Evolutionary conservation across 768 basidiomycete species (phyloP).

Genomic region (Asterophora parasitica): DNA sequence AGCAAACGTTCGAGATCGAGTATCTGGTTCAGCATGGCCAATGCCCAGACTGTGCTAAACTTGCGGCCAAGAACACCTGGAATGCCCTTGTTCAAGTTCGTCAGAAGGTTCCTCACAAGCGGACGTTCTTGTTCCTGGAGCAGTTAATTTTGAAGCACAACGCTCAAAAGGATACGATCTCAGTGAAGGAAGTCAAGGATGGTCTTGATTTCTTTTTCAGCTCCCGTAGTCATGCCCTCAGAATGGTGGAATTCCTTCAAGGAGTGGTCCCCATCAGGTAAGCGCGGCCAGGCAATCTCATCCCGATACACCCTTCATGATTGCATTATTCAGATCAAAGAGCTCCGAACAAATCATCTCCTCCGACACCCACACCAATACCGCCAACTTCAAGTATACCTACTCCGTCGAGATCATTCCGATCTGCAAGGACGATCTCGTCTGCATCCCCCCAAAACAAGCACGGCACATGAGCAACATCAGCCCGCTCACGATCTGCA

Average conservation of each 20-base stretch:
- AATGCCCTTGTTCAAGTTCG: constrained; percentile 97
- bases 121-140: constrained; percentile 96
- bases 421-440: constrained; percentile 96
- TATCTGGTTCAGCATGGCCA: constrained; percentile 93
- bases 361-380: constrained; percentile 85
- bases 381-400: constrained; percentile 95
- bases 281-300: constrained; percentile 20
- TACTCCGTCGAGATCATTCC: constrained; percentile 97
- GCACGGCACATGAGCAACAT: constrained; percentile 86
- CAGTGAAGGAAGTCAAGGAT: constrained; percentile 88
- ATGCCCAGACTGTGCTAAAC: constrained; percentile 88
- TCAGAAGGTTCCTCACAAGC: constrained; percentile 97
- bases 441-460: constrained; percentile 80
- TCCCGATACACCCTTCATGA: not conserved
- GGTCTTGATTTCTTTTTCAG: constrained; percentile 98
- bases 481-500: constrained; percentile 80
- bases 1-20: constrained; percentile 96
- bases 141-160: constrained; percentile 95
- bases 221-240: constrained; percentile 83
- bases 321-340: constrained; percentile 58
- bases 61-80: constrained; percentile 99
- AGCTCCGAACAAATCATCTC: constrained; percentile 93
- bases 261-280: constrained; percentile 87
- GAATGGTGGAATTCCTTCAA: constrained; percentile 92
- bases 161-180: constrained; percentile 94